Conservation (phyloP, 2,329 filamentous ascomycete species). For the Leptosphaerulina australis region DNA sequence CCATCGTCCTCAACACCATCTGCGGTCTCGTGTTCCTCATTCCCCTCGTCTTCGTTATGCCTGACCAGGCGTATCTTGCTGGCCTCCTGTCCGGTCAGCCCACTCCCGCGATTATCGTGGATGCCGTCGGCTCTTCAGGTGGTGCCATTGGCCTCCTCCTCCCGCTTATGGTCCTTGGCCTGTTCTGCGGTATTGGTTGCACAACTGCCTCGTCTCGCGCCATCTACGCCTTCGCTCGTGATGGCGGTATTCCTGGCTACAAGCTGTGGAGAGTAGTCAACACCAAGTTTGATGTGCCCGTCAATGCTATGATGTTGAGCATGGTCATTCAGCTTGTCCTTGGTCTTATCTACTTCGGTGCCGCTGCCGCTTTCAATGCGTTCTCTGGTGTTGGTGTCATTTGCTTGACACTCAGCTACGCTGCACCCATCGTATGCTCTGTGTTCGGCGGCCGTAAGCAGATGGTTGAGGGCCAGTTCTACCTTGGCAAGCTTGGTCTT, state of each 20-base stretch:
- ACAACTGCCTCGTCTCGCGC: conserved; percentile 71
- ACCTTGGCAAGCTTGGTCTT: conserved; percentile 66
- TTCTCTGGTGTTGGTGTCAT: conserved; percentile 75
- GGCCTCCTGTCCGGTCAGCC: conserved; percentile 64
- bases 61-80: conserved; percentile 63
- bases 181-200: conserved; percentile 72
- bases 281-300: conserved; percentile 65
- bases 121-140: conserved; percentile 65
- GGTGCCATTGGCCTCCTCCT: conserved; percentile 68
- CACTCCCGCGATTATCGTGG: conserved; percentile 67
- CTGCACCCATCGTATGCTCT: conserved; percentile 69
- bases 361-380: conserved; percentile 71
- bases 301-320: conserved; percentile 75
- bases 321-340: conserved; percentile 69
- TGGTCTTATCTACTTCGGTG: conserved; percentile 72
- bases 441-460: conserved; percentile 65
- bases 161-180: conserved; percentile 68
- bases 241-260: conserved; percentile 71
- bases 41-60: conserved; percentile 71
- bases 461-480: conserved; percentile 63
- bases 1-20: conserved; percentile 69
- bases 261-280: conserved; percentile 66
- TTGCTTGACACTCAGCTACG: conserved; percentile 71
- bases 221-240: conserved; percentile 72
- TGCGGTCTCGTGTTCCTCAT: conserved; percentile 72